phyloP scores from a whole-genome alignment of 495 filamentous ascomycete species.

The Apodospora peruviana region DNA sequence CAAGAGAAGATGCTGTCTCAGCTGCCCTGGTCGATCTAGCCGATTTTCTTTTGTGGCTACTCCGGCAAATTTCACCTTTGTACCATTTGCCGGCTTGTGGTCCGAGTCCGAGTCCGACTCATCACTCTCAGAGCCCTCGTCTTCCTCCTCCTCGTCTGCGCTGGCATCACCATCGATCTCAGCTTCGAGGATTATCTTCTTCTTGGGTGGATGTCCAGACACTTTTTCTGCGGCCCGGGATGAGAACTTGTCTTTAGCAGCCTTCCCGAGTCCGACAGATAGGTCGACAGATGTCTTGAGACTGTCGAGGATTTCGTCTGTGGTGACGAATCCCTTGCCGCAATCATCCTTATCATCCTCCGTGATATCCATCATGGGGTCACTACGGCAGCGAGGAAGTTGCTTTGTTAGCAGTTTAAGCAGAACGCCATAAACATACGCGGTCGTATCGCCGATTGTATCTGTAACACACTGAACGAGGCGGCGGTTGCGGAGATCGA shows the following conservation, averaged over 20 bases:
- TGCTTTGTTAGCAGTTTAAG: conserved; percentile 64
- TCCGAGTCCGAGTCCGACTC: conserved; percentile 12
- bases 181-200: conserved; percentile 35
- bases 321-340: conserved; percentile 30
- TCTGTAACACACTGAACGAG: conserved; percentile 59
- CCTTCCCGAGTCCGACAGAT: conserved; percentile 44
- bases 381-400: conserved; percentile 57
- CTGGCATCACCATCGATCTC: conserved; percentile 26
- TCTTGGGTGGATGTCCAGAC: conserved; percentile 31
- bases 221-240: conserved; percentile 37
- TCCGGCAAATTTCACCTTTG: conserved; percentile 29
- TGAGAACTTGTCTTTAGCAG: conserved; percentile 31
- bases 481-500: conserved; percentile 71
- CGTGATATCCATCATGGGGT: conserved; percentile 47
- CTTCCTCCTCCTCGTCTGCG: conserved; percentile 34
- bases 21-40: conserved; percentile 55
- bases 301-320: conserved; percentile 41
- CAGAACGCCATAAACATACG: conserved; percentile 68
- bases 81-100: conserved; percentile 17
- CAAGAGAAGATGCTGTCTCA: conserved; percentile 63
- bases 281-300: conserved; percentile 33
- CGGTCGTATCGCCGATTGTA: conserved; percentile 57
- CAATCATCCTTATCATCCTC: conserved; percentile 38
- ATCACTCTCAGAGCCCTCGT: conserved; percentile 31
- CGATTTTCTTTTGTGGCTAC: conserved; percentile 28